Evolutionary conservation across 148 eudicot species (phyloP).

Genomic region (Dysphania ambrosioides): DNA sequence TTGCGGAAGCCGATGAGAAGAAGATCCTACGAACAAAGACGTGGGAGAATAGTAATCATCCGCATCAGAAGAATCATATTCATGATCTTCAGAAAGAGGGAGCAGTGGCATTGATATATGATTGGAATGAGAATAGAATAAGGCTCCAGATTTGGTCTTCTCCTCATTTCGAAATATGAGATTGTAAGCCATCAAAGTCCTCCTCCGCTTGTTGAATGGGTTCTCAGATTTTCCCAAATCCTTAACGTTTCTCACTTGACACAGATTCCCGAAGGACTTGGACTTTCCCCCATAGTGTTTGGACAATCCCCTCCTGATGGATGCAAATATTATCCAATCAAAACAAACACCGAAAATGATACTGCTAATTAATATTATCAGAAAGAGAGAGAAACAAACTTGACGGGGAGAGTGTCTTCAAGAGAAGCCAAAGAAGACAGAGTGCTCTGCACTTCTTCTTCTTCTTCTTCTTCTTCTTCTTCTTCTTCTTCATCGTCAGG

Average conservation of each 20-base stretch:
- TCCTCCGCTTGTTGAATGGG: not conserved
- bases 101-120: not conserved
- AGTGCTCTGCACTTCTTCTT: not conserved
- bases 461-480: not conserved
- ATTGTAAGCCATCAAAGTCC: not conserved
- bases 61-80: not conserved
- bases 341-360: too few species aligned
- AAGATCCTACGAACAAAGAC: too few species aligned
- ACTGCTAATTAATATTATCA: too few species aligned
- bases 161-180: not conserved
- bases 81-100: not conserved
- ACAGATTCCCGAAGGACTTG: not conserved
- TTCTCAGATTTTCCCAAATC: not conserved
- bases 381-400: not conserved
- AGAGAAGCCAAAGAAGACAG: not conserved
- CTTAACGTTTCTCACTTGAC: not conserved
- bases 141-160: not conserved
- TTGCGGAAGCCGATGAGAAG: too few species aligned
- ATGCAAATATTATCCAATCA: too few species aligned
- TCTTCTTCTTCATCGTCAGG: not conserved
- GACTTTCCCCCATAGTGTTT: not conserved
- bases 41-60: not conserved
- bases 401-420: constrained; percentile 1
- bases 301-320: constrained; percentile 1
- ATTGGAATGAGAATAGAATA: constrained; percentile 5